Evolutionary conservation across 805 yeast genomes (phyloP).

Genomic region (Ogataea angusta): DNA sequence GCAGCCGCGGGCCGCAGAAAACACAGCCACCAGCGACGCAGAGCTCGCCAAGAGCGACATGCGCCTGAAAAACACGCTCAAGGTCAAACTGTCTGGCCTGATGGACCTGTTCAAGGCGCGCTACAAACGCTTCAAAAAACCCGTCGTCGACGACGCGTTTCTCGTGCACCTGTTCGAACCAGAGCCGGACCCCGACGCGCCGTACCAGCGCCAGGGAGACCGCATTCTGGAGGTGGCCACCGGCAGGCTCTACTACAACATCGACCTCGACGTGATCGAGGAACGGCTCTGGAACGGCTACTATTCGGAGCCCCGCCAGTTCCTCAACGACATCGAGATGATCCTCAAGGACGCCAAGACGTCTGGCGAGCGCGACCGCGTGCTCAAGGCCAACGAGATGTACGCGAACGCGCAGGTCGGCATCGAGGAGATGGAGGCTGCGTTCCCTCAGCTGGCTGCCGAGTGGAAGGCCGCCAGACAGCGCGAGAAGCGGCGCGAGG

Average conservation of each 20-base stretch:
- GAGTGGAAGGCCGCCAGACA: slow-evolving; percentile 73
- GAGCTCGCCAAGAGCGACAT: slow-evolving; percentile 51
- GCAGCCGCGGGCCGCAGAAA: not conserved
- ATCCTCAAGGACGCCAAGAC: slow-evolving; percentile 75
- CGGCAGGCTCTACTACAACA: slow-evolving; percentile 71
- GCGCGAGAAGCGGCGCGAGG: slow-evolving; percentile 59
- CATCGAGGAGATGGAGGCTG: slow-evolving; percentile 75
- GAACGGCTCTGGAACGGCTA: slow-evolving; percentile 96
- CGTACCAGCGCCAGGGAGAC: slow-evolving; percentile 54
- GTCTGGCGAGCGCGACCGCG: slow-evolving; percentile 78
- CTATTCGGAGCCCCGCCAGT: slow-evolving; percentile 90
- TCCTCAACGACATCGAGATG: slow-evolving; percentile 77
- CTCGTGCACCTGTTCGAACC: slow-evolving; percentile 79
- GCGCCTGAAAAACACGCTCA: slow-evolving; percentile 77
- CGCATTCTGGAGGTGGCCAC: slow-evolving; percentile 80
- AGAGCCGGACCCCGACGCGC: slow-evolving; percentile 33
- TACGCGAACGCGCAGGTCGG: slow-evolving; percentile 94
- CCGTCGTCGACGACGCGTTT: slow-evolving; percentile 74
- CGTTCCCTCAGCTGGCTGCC: slow-evolving; percentile 60
- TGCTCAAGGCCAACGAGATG: slow-evolving; percentile 87
- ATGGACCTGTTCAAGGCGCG: slow-evolving; percentile 87
- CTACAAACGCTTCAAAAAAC: slow-evolving; percentile 87
- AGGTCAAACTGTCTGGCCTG: slow-evolving; percentile 78
- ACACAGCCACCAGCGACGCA: slow-evolving; percentile 38
- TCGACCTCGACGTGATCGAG: slow-evolving; percentile 91